Evolutionary conservation across 2,329 filamentous ascomycete species (phyloP), one percentile per base, ranked within the genome.

Genomic region (Colletotrichum eremochloae): DNA sequence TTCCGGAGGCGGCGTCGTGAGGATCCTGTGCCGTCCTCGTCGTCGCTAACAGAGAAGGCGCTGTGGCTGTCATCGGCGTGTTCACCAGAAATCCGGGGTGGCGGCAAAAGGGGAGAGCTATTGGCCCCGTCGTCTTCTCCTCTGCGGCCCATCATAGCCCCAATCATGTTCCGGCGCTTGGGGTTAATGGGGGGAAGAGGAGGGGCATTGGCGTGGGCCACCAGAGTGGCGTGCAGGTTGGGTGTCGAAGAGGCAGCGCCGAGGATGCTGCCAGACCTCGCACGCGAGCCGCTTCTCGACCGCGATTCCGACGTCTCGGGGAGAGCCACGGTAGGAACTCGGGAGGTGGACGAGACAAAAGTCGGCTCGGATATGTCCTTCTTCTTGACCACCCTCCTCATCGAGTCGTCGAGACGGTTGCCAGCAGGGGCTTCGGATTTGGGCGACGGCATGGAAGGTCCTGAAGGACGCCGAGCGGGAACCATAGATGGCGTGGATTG

Each of bases 181-280:
- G 89, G 89, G 76, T 90, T 90, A 77, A 91, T 88, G 1, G 88
- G 88, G 2, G 89, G 89, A 46, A 91, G 71, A 2, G 88, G 88
- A 2, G 88, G 88, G 2, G 81, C 83, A 36, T 77, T 69, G 24
- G 64, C 52, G 12, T 63, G 78, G 7, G 78, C 77, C 56, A 82
- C 82, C 61, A 83, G 72, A 70, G 82, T 82, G 1, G 83, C 77
- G 58, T 82, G 82, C 53, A 84, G 74, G 70, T 83, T 82, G 1
- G 83, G 81, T 7, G 81, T 81, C 15, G 82, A 83, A 7, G 76
- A 77, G 1, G 81, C 75, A 12, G 76, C 75, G 1, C 75, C 75
- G 1, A 81, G 77, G 18, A 81, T 70, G 75, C 83, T 84, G 42
- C 80, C 81, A 3, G 80, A 80, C 5, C 82, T 79, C 4, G 80